Percentiles rank a stretch among this genome's conserved stretches.
These are phyloP conservation scores for Colletotrichum noveboracense DNA, from an alignment of 2,329 filamentous ascomycete species.

Conservation along the genomic window DNA sequence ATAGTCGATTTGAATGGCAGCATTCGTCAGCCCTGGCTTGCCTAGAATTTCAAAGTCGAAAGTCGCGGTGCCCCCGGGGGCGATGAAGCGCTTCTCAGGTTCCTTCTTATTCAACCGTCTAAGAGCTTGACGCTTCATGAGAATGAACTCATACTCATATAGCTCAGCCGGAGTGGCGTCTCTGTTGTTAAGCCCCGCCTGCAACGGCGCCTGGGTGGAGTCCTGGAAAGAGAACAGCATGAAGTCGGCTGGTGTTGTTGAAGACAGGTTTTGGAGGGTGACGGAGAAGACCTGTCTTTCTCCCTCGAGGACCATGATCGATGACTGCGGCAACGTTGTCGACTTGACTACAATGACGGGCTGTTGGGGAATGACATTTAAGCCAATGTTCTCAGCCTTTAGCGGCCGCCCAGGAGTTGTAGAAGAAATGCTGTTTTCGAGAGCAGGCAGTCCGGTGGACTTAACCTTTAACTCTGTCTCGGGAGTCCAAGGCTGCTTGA, in stretches of 20 bases:
- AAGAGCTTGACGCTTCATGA: slow-evolving; percentile 76
- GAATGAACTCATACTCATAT: slow-evolving; percentile 84
- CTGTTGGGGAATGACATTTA: slow-evolving; percentile 81
- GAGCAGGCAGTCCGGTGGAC: slow-evolving; percentile 67
- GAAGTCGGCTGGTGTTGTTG: slow-evolving; percentile 76
- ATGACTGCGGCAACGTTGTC: slow-evolving; percentile 80
- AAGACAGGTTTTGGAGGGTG: slow-evolving; percentile 79
- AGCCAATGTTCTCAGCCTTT: slow-evolving; percentile 57
- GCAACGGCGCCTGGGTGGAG: slow-evolving; percentile 80
- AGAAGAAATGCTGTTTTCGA: slow-evolving; percentile 50
- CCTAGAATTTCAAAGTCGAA: slow-evolving; percentile 88
- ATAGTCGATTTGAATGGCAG: slow-evolving; percentile 85
- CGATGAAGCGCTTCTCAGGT: slow-evolving; percentile 63
- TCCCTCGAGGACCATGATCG: slow-evolving; percentile 91
- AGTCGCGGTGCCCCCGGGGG: slow-evolving; percentile 68
- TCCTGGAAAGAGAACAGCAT: slow-evolving; percentile 89
- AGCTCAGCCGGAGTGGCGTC: slow-evolving; percentile 80
- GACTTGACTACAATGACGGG: slow-evolving; percentile 78
- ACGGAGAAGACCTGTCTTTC: slow-evolving; percentile 80
- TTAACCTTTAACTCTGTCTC: slow-evolving; percentile 77
- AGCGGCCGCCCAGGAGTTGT: slow-evolving; percentile 45
- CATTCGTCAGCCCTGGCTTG: slow-evolving; percentile 82
- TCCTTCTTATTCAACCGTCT: slow-evolving; percentile 54
- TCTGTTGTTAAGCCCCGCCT: slow-evolving; percentile 75
- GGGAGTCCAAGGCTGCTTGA: slow-evolving; percentile 76